Base-by-base conservation (phyloP, 73 alveolate species). In the Symbiodinium pilosum region DNA sequence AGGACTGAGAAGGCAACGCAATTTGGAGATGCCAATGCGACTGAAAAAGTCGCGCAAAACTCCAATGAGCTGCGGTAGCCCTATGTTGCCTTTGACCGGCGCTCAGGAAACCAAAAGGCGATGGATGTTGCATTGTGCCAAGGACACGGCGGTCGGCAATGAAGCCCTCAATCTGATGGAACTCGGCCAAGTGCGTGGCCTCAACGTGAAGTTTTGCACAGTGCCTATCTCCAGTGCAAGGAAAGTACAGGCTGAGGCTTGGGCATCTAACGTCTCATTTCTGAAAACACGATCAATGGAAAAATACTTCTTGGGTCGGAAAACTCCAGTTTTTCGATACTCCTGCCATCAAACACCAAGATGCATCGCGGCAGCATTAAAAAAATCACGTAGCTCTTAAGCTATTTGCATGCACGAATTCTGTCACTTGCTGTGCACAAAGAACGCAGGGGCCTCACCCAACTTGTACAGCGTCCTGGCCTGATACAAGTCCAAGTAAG, bases 131-230 rank as follows among this genome's bases (percentile, higher is more conserved):
- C 43, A 28, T 12, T 8, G 43, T 24, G 12, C 0, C 8, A 47
- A 30, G 64, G n/a, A 47, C 87, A 47, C 40, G 28, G 75, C 95
- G 95, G 99, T 99, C 99, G 83, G 99, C 99, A 34, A 99, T 99
- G 88, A 99, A 99, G 77, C 99, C 99, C 99, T 99, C 99, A 83
- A 99, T 99, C 99, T 99, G 99, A 99, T 99, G 99, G 99, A 99
- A 99, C 99, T 99, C 99, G 34, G 99, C 99, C 91, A 99, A 98
- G 99, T 99, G 99, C 41, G 99, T 99, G 38, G 95, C 95, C 95
- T 88, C 73, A 28, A 54, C 18, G 28, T 11, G 18, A 43, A n/a
- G n/a, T n/a, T 54, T 54, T 54, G 14, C 14, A 54, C 14, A 69
- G 9, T 69, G 41, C 11, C 12, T 69, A 69, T 20, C 16, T 20